Conservation (phyloP, 306 rosid genomes). For the barrel medic (Medicago truncatula) region MtrunA17r5.0-ANR NC_053043.1:44345001-44345500, state of each 20-base stretch:
- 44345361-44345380: slow-evolving; percentile 74
- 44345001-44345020: slow-evolving; percentile 59
- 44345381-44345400: slow-evolving; percentile 34
- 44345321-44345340: slow-evolving; percentile 50
- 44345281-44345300: slow-evolving; percentile 40
- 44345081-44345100: slow-evolving; percentile 73
- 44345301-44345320: slow-evolving; percentile 50
- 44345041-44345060: slow-evolving; percentile 65
- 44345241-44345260: slow-evolving; percentile 46
- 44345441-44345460: slow-evolving; percentile 27
- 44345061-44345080: slow-evolving; percentile 51
- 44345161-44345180: slow-evolving; percentile 53
- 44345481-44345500: slow-evolving; percentile 59
- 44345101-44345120: slow-evolving; percentile 64
- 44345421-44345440: slow-evolving; percentile 40
- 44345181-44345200: slow-evolving; percentile 53
- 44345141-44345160: slow-evolving; percentile 33
- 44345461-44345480: slow-evolving; percentile 44
- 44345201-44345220: slow-evolving; percentile 46
- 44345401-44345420: slow-evolving; percentile 47
- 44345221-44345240: slow-evolving; percentile 50
- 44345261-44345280: slow-evolving; percentile 50
- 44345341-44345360: slow-evolving; percentile 52
- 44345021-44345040: slow-evolving; percentile 67
- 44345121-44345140: slow-evolving; percentile 43